A percentile compares a stretch with the other conserved stretches of the same genome.
Evolutionary conservation across 306 rosid genomes (phyloP).

Genomic region (Cicer bijugum): DNA sequence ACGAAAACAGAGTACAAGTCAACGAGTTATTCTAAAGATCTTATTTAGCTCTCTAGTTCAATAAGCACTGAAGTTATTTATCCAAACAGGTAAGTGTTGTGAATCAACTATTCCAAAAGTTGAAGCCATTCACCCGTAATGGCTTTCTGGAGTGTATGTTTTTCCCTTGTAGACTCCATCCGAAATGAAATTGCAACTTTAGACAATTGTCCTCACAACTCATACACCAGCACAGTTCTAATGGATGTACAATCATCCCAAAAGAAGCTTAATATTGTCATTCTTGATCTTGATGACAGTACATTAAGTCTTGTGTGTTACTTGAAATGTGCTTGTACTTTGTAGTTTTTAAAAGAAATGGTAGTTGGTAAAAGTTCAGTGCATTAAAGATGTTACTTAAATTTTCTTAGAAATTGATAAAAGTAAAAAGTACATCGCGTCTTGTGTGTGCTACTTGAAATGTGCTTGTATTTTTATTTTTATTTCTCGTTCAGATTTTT

Average conservation of each 20-base stretch:
- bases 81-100: not conserved
- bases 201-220: constrained; percentile 7
- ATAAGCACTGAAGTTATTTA: not conserved
- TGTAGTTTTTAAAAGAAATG: constrained; percentile 4
- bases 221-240: not conserved
- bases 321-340: constrained; percentile 1
- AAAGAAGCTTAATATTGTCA: constrained; percentile 19
- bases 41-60: not conserved
- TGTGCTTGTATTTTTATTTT: constrained; percentile 5
- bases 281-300: constrained; percentile 32
- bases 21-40: not conserved
- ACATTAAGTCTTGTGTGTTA: not conserved
- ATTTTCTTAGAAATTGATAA: constrained; percentile 19
- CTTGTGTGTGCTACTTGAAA: not conserved
- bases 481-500: not conserved
- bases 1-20: not conserved
- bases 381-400: constrained; percentile 26
- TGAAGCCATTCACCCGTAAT: not conserved
- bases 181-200: not conserved
- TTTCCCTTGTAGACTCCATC: not conserved
- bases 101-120: not conserved
- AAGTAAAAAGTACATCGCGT: not conserved
- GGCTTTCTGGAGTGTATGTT: constrained; percentile 20
- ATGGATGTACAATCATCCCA: not conserved
- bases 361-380: constrained; percentile 14